A percentile compares a stretch with the other conserved stretches of the same genome.
phyloP scores from a whole-genome alignment of 164 flowering plant species.

The Saururus chinensis region DNA sequence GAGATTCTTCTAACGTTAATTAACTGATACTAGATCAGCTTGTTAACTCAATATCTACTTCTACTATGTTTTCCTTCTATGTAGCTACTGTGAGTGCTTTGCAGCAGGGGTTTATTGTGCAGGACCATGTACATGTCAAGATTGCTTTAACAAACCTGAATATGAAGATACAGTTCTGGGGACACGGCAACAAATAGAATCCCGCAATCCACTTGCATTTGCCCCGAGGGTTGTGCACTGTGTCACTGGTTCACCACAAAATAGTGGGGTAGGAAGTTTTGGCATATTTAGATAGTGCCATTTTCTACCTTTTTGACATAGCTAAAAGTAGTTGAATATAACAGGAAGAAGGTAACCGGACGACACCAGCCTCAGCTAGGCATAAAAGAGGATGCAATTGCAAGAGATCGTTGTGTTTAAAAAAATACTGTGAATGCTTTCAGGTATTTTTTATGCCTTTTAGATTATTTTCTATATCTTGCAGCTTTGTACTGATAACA shows the following conservation, averaged over 20 bases:
- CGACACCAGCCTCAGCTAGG: constrained; percentile 59
- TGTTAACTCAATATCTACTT: background rate
- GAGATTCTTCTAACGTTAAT: background rate
- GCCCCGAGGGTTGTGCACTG: constrained; percentile 51
- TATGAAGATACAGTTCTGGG: constrained; percentile 55
- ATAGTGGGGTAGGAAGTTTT: constrained; percentile 22
- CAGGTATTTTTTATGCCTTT: constrained; percentile 30
- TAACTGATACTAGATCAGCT: background rate
- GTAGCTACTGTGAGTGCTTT: constrained; percentile 88
- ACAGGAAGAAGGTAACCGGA: constrained; percentile 34
- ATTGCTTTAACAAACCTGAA: constrained; percentile 61
- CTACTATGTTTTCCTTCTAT: constrained; percentile 1
- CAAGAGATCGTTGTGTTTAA: constrained; percentile 76
- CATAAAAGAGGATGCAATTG: constrained; percentile 88
- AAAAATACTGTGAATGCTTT: constrained; percentile 85
- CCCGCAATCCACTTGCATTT: constrained; percentile 80
- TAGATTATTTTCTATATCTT: background rate
- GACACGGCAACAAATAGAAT: constrained; percentile 52
- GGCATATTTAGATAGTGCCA: background rate
- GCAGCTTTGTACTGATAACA: background rate
- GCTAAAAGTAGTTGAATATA: background rate
- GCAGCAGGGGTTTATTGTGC: constrained; percentile 71
- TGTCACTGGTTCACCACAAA: constrained; percentile 18
- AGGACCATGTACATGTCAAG: constrained; percentile 68
- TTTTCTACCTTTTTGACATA: background rate